A percentile compares a stretch with the other conserved stretches of the same genome.
phyloP scores from a whole-genome alignment of 257 asterid genomes.

The Fraxinus americana region DNA sequence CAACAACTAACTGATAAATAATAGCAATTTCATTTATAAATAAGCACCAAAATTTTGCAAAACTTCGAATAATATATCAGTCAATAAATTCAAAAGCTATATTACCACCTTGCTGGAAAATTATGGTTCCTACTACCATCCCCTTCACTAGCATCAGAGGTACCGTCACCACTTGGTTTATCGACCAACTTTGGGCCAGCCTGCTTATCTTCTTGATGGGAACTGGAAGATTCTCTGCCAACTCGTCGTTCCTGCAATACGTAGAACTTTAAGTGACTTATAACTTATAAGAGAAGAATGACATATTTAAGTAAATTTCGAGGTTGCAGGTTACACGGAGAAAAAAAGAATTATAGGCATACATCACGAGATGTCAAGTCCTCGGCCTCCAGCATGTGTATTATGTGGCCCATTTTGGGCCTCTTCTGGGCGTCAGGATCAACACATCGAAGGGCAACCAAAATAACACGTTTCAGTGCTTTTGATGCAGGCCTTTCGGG shows the following conservation, averaged over 20 bases:
- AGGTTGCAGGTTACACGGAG: neutral
- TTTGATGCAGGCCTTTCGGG: constrained; percentile 76
- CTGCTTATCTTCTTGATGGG: constrained; percentile 43
- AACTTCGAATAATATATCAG: constrained; percentile 21
- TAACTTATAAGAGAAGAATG: neutral
- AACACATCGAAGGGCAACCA: constrained; percentile 94
- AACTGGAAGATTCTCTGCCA: constrained; percentile 48
- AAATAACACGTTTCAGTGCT: constrained; percentile 75
- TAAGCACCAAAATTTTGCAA: constrained; percentile 16
- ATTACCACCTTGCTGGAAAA: constrained; percentile 39
- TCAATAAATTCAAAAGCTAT: constrained; percentile 32
- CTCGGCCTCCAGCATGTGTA: constrained; percentile 94
- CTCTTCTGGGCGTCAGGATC: constrained; percentile 96
- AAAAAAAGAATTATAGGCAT: constrained; percentile 27
- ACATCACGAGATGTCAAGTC: constrained; percentile 74
- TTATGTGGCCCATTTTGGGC: constrained; percentile 90
- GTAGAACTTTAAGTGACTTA: constrained; percentile 16
- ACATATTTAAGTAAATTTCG: neutral
- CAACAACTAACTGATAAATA: constrained; percentile 24
- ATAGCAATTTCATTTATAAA: constrained; percentile 26
- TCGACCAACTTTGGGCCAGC: constrained; percentile 34
- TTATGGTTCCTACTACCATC: constrained; percentile 48
- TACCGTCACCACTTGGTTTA: constrained; percentile 45
- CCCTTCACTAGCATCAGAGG: constrained; percentile 50
- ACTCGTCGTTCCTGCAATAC: constrained; percentile 56